These are phyloP conservation scores for Cylindrotheca closterium DNA, from an alignment of 108 stramenopile genomes.

Conservation along the genomic window DNA sequence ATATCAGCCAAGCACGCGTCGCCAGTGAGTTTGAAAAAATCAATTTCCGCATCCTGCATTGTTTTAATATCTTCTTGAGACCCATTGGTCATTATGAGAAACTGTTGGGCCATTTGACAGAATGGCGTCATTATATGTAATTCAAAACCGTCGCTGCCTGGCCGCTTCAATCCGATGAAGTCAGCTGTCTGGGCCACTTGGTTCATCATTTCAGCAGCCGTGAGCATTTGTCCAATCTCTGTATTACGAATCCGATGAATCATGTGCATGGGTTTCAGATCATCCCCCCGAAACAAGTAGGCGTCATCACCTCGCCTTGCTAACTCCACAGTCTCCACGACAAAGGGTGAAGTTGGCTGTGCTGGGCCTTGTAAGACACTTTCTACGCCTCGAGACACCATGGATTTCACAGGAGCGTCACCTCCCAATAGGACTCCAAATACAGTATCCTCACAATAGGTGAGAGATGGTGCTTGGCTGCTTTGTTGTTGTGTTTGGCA, in stretches of 20 bases:
- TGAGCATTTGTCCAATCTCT: slow-evolving; percentile 21
- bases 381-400: slow-evolving; percentile 54
- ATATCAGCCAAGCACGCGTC: slow-evolving; percentile 46
- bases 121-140: slow-evolving; percentile 19
- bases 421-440: slow-evolving; percentile 57
- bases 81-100: slow-evolving; percentile 32
- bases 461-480: not conserved
- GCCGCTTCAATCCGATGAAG: slow-evolving; percentile 44
- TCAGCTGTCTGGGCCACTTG: slow-evolving; percentile 9
- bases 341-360: slow-evolving; percentile 15
- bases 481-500: not conserved
- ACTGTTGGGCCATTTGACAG: not conserved
- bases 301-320: slow-evolving; percentile 24
- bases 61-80: slow-evolving; percentile 19
- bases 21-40: slow-evolving; percentile 49
- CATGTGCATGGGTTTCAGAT: slow-evolving; percentile 29
- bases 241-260: slow-evolving; percentile 23
- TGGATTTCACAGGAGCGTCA: slow-evolving; percentile 36
- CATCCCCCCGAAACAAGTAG: slow-evolving; percentile 26
- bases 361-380: slow-evolving; percentile 29
- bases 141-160: slow-evolving; percentile 37
- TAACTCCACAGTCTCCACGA: slow-evolving; percentile 10
- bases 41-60: slow-evolving; percentile 39
- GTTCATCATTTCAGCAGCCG: slow-evolving; percentile 23
- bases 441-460: slow-evolving; percentile 9